Conservation (phyloP, 345 rosid species). For the Boechera stricta region DNA sequence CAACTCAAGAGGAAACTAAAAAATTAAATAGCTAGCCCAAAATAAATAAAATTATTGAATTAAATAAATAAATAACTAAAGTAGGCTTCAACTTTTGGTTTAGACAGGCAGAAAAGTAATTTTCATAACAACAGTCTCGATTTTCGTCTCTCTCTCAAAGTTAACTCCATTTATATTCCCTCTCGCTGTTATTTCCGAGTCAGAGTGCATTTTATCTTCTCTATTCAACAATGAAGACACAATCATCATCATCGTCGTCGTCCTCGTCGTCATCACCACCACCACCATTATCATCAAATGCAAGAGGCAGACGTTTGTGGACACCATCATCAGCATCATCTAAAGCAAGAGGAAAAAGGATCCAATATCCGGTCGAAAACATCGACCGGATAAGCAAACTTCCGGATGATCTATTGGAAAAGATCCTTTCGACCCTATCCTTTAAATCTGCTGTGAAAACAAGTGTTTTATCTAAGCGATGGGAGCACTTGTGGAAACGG, state of each 20-base stretch:
- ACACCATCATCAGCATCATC: neutral
- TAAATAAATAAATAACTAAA: no score
- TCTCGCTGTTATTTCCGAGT: neutral
- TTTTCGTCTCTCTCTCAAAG: neutral
- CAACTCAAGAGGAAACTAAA: neutral
- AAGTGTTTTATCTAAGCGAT: slow-evolving; percentile 1
- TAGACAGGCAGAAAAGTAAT: neutral
- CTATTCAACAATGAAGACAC: neutral
- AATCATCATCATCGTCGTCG: neutral
- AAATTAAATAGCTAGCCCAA: neutral
- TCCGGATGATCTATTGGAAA: neutral
- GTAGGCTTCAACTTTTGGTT: neutral
- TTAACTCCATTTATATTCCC: neutral
- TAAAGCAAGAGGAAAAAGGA: neutral
- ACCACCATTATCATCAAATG: neutral
- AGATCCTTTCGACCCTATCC: neutral
- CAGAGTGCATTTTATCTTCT: neutral
- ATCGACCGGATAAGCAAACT: slow-evolving; percentile 16
- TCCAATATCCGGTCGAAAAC: neutral
- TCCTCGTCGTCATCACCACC: neutral
- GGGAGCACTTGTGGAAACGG: slow-evolving; percentile 18
- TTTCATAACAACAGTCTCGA: neutral
- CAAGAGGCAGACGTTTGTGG: neutral
- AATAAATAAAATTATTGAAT: neutral
- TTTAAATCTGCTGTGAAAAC: slow-evolving; percentile 22